A percentile compares a stretch with the other conserved stretches of the same genome.
These are phyloP conservation scores for Tetrahymena elliotti DNA, from an alignment of 73 alveolate genomes.

Conservation along the genomic window DNA sequence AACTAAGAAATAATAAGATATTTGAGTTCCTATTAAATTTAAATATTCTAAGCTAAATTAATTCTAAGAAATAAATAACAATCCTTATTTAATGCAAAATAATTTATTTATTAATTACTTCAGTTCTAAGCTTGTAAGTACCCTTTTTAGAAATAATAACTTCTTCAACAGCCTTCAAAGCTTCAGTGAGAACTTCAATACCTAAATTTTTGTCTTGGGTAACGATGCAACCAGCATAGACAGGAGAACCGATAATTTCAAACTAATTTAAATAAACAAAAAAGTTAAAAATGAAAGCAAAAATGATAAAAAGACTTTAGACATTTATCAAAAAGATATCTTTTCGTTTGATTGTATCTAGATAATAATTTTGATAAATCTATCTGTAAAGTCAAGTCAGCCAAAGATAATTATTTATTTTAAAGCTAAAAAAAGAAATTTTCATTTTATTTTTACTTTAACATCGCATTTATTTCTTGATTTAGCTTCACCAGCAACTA, in stretches of 20 bases:
- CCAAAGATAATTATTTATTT: not conserved
- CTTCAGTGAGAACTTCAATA: slow-evolving; percentile 60
- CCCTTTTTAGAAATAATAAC: slow-evolving; percentile 32
- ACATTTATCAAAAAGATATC: not conserved
- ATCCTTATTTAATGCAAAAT: not conserved
- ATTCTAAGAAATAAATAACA: no score
- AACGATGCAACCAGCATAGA: slow-evolving; percentile 63
- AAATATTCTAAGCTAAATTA: not conserved
- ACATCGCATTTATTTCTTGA: not conserved
- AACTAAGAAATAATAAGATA: no score
- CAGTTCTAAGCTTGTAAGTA: not conserved
- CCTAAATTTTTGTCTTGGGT: slow-evolving; percentile 81
- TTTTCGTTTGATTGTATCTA: not conserved
- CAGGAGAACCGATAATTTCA: slow-evolving; percentile 81
- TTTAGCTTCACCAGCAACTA: slow-evolving; percentile 55
- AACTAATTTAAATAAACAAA: slow-evolving; percentile 36
- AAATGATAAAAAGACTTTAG: not conserved
- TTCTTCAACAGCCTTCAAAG: slow-evolving; percentile 66
- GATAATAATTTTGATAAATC: not conserved
- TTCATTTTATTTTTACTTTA: not conserved
- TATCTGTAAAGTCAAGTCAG: not conserved
- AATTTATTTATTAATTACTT: not conserved
- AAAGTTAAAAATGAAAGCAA: not conserved
- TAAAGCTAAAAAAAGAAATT: not conserved
- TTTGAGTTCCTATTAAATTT: not conserved